Conservation (phyloP, 495 filamentous ascomycete genomes). For the Hypoxylon rickii region DNA sequence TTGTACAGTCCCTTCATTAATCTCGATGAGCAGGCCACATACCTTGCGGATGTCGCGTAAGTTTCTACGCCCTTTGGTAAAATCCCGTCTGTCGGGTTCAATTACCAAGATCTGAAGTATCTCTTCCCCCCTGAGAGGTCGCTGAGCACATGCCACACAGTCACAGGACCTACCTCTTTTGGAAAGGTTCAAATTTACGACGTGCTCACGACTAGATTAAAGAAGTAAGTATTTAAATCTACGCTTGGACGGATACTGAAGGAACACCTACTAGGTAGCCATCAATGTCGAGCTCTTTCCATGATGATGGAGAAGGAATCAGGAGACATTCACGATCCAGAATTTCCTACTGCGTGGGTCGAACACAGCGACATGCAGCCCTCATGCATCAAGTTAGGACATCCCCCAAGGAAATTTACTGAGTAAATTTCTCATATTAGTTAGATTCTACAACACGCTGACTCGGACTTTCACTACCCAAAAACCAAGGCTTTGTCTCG, state of each 20-base stretch:
- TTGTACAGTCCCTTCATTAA: slow-evolving; percentile 1
- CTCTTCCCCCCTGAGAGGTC: slow-evolving; percentile 19
- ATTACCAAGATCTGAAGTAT: slow-evolving; percentile 21
- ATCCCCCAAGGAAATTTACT: no score
- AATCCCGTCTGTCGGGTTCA: slow-evolving; percentile 12
- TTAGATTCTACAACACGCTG: slow-evolving; percentile 21
- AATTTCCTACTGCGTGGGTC: slow-evolving; percentile 19
- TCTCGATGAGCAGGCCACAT: slow-evolving; percentile 24
- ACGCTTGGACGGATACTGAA: background rate
- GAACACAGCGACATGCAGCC: background rate
- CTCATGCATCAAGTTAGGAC: slow-evolving; percentile 1
- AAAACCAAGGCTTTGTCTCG: slow-evolving; percentile 15
- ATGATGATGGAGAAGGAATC: slow-evolving; percentile 26
- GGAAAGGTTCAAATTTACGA: slow-evolving; percentile 1
- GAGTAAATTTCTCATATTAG: background rate
- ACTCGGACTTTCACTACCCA: background rate
- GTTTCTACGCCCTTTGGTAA: slow-evolving; percentile 21
- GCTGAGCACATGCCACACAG: slow-evolving; percentile 23
- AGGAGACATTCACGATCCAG: slow-evolving; percentile 5
- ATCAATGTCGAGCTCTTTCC: slow-evolving; percentile 16
- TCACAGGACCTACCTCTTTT: slow-evolving; percentile 11
- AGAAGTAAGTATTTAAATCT: slow-evolving; percentile 3
- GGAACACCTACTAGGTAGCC: background rate
- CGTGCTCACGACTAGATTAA: slow-evolving; percentile 5
- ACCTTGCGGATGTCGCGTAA: slow-evolving; percentile 9